phyloP scores from a whole-genome alignment of 805 yeast genomes.

The Kodamaea laetipori region DNA sequence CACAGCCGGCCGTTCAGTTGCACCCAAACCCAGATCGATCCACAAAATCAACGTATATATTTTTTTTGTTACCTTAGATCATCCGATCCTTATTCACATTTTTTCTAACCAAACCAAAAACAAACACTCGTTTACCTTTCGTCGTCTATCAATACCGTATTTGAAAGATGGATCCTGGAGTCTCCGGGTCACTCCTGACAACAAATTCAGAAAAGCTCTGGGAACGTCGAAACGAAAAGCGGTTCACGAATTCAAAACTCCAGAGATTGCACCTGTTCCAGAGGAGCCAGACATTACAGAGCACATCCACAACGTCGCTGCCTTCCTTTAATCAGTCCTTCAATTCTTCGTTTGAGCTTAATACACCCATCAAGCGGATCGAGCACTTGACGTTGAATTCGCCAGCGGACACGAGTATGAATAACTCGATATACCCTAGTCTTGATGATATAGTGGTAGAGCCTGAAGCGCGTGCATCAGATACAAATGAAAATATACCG shows the following conservation, averaged over 20 bases:
- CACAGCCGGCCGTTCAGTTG: no score
- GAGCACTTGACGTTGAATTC: constrained; percentile 34
- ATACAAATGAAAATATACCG: no score
- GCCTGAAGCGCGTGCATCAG: no score
- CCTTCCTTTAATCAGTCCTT: constrained; percentile 7
- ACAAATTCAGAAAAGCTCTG: constrained; percentile 1
- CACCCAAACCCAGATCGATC: neutral
- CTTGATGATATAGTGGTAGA: constrained; percentile 15
- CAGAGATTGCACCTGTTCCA: neutral
- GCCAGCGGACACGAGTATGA: constrained; percentile 21
- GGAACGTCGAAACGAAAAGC: constrained; percentile 3
- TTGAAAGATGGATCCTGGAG: constrained; percentile 4
- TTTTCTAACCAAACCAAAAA: neutral
- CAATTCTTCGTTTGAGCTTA: constrained; percentile 23
- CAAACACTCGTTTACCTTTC: neutral
- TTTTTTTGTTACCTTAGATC: neutral
- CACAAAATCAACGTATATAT: constrained; percentile 2
- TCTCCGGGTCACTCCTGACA: constrained; percentile 2
- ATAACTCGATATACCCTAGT: constrained; percentile 16
- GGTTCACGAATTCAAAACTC: neutral
- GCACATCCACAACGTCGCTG: constrained; percentile 3
- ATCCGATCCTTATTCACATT: constrained; percentile 2
- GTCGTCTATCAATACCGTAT: neutral
- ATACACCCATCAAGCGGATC: constrained; percentile 45
- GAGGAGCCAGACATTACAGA: no score